Conservation (phyloP, 169 alveolate species). For the Theileria orientalis region DNA sequence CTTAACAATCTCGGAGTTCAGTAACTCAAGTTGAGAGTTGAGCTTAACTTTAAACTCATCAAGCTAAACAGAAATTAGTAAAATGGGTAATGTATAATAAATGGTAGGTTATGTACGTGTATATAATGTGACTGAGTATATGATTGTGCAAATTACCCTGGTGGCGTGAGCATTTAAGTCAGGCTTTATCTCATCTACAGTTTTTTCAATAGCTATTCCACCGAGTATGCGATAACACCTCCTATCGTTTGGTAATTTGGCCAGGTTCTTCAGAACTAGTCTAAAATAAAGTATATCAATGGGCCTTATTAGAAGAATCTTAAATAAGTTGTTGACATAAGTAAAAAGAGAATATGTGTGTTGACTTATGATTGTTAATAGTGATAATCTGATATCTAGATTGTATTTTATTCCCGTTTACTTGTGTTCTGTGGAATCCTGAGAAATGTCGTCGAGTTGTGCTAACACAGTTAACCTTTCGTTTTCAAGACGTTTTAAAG, state of each 20-base stretch:
- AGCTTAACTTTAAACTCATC: not conserved
- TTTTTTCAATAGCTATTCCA: conserved; percentile 86
- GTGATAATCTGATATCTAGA: not conserved
- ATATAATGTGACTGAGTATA: not conserved
- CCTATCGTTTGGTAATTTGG: conserved; percentile 79
- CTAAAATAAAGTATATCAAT: conserved; percentile 37
- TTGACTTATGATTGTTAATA: not conserved
- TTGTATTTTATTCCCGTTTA: not conserved
- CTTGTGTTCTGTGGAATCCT: conserved; percentile 84
- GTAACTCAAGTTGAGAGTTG: not conserved
- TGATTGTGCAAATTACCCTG: conserved; percentile 15
- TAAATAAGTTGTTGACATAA: not conserved
- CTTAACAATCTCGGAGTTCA: not conserved
- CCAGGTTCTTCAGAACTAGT: conserved; percentile 83
- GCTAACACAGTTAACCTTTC: conserved; percentile 49
- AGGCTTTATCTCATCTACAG: conserved; percentile 87
- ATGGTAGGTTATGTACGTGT: not conserved
- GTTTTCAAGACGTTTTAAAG: conserved; percentile 52
- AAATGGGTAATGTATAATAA: not conserved
- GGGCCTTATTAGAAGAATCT: not conserved
- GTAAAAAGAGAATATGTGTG: no score
- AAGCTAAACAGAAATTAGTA: not conserved
- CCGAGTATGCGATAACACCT: conserved; percentile 88
- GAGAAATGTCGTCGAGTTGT: conserved; percentile 78
- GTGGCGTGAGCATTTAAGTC: conserved; percentile 43